phyloP scores from a whole-genome alignment of 306 rosid species.

The Ochetophila trinervis region DNA sequence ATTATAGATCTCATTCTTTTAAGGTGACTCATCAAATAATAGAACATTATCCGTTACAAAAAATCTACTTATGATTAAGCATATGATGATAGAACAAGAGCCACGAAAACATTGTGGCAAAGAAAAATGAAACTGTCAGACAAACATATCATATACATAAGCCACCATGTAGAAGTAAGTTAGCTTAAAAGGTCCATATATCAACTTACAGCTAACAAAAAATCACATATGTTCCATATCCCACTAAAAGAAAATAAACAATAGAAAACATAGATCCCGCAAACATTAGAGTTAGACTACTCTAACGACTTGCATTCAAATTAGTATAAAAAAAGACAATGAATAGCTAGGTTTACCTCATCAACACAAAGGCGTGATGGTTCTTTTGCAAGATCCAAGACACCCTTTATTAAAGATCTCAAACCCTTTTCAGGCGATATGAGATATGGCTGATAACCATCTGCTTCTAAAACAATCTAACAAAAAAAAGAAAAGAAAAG shows the following conservation, averaged over 20 bases:
- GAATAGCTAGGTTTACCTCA: slow-evolving; percentile 60
- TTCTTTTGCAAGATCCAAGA: slow-evolving; percentile 95
- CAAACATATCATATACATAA: too few species aligned
- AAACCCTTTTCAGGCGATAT: slow-evolving; percentile 98
- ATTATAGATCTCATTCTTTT: neutral
- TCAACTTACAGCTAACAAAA: too few species aligned
- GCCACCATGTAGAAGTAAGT: too few species aligned
- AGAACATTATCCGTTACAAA: too few species aligned
- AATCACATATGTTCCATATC: neutral
- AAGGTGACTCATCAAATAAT: neutral
- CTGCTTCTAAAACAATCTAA: slow-evolving; percentile 98
- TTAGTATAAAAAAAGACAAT: neutral
- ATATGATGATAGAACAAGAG: too few species aligned
- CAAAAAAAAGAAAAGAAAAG: slow-evolving; percentile 11
- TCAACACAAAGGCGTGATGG: slow-evolving; percentile 98
- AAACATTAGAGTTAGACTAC: neutral
- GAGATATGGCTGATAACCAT: slow-evolving; percentile 99
- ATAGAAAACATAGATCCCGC: neutral
- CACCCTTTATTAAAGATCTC: slow-evolving; percentile 93
- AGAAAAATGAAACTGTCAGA: too few species aligned
- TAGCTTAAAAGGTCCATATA: too few species aligned
- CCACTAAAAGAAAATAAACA: neutral
- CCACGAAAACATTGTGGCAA: too few species aligned
- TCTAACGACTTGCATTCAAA: slow-evolving; percentile 12
- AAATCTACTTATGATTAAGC: too few species aligned